Evolutionary conservation across 176 grass and related monocot species (phyloP).

Genomic region (Oryza nivara): DNA sequence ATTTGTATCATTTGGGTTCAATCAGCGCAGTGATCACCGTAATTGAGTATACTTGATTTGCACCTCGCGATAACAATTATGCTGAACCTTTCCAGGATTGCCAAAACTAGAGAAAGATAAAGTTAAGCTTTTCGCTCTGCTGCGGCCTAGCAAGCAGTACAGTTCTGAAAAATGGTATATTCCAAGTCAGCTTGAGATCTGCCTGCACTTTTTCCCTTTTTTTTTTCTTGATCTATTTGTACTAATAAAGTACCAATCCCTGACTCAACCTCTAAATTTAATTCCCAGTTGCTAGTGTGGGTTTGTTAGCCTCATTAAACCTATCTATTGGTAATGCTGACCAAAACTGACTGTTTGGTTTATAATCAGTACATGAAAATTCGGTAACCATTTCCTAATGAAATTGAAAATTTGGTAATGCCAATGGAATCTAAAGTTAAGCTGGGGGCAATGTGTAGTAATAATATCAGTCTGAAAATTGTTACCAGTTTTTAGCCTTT

Average conservation of each 20-base stretch:
- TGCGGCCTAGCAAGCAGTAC: background rate
- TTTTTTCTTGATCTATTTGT: background rate
- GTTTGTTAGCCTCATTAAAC: background rate
- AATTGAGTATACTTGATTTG: background rate
- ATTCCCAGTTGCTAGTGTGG: background rate
- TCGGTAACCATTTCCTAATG: background rate
- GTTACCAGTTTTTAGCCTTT: no score
- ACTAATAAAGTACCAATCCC: slow-evolving; percentile 12
- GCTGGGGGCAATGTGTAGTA: no score
- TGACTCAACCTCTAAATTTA: background rate
- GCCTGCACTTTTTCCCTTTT: background rate
- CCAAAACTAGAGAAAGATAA: slow-evolving; percentile 17
- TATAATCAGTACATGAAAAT: background rate
- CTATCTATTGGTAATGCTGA: background rate
- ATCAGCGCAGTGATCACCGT: slow-evolving; percentile 11
- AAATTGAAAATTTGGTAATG: no score
- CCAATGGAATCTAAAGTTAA: no score
- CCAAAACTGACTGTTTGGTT: background rate
- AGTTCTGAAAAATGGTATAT: slow-evolving; percentile 31
- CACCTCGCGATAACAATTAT: background rate
- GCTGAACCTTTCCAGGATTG: background rate
- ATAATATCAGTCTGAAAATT: no score
- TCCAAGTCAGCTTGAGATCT: slow-evolving; percentile 12
- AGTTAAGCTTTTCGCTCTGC: background rate
- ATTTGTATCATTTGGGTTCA: slow-evolving; percentile 10